Base-by-base conservation (phyloP, 2,329 filamentous ascomycete species). In the Alternaria longipes region DNA sequence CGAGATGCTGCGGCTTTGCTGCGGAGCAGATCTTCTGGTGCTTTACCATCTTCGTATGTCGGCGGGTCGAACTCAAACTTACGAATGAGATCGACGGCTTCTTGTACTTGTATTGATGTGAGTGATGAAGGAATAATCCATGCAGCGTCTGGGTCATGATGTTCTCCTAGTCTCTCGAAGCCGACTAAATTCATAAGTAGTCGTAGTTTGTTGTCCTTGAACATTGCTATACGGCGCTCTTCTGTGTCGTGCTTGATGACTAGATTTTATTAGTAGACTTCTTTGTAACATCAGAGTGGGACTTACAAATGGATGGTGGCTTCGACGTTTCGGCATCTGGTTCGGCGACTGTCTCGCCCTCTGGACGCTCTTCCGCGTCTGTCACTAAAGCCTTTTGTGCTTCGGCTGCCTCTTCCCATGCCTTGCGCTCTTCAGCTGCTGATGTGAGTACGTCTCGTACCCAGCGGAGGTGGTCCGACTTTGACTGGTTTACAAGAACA, bases 171-270 rank as follows among this genome's bases (percentile, higher is more conserved):
- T 52, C 89, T 85, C 70, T 90, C 84, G 63, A 96, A 87, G 0
- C 91, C 91, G 18, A 90, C 84, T 0, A 95, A 84, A 1, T 84
- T 90, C 86, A 98, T 90, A 4, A 99, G 85, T 2, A 98, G 87
- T 34, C 94, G 90, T 2, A 98, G 85, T 71, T 94, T 90, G 9
- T 91, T 89, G 78, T 98, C 96, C 74, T 93, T 96, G 82, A 96
- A 96, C 80, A 97, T 89, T 26, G 92, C 90, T 22, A 85, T 85
- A 52, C 89, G 88, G 41, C 89, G 87, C 50, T 86, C 84, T 46
- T 91, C 87, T 42, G 86, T 88, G 59, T 90, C 88, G 0, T 91
- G 84, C 52, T 84, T 85, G 64, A 69, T 66, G 7, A 78, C 69
- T 65, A 58, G 12, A 5, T 1, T 22, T 20, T 46, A 32, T 71